Evolutionary conservation across 495 filamentous ascomycete genomes (phyloP).

Genomic region (Aspergillus coremiiformis): DNA sequence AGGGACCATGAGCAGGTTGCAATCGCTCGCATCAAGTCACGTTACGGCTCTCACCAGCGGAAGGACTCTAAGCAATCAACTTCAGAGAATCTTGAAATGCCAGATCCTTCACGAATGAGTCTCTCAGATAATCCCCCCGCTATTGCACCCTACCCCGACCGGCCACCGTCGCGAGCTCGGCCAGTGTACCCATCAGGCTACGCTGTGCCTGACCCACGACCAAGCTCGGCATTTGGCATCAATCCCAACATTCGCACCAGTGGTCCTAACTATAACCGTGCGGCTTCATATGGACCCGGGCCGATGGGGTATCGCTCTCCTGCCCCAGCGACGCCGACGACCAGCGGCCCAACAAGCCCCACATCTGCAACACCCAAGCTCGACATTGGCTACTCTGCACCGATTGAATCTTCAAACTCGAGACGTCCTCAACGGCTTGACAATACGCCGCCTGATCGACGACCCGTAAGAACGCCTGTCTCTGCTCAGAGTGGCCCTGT

Average conservation of each 20-base stretch:
- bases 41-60: constrained; percentile 76
- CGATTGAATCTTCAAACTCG: constrained; percentile 34
- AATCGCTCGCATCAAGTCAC: constrained; percentile 82
- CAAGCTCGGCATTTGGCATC: constrained; percentile 62
- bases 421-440: constrained; percentile 31
- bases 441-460: constrained; percentile 27
- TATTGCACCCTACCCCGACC: constrained; percentile 35
- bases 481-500: constrained; percentile 22
- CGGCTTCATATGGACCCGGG: constrained; percentile 30
- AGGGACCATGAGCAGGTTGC: constrained; percentile 90
- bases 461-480: constrained; percentile 29
- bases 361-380: constrained; percentile 29
- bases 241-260: constrained; percentile 46
- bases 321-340: constrained; percentile 27
- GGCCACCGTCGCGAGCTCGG: constrained; percentile 39
- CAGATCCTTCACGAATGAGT: constrained; percentile 52
- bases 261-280: constrained; percentile 27
- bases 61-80: constrained; percentile 45
- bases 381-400: constrained; percentile 50
- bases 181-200: constrained; percentile 59
- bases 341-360: constrained; percentile 25
- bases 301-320: constrained; percentile 37
- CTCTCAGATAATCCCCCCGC: constrained; percentile 35
- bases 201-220: constrained; percentile 41
- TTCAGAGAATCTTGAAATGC: constrained; percentile 62